Conservation (phyloP, 2,329 filamentous ascomycete genomes). For the Lasiodiplodia sp. region DNA sequence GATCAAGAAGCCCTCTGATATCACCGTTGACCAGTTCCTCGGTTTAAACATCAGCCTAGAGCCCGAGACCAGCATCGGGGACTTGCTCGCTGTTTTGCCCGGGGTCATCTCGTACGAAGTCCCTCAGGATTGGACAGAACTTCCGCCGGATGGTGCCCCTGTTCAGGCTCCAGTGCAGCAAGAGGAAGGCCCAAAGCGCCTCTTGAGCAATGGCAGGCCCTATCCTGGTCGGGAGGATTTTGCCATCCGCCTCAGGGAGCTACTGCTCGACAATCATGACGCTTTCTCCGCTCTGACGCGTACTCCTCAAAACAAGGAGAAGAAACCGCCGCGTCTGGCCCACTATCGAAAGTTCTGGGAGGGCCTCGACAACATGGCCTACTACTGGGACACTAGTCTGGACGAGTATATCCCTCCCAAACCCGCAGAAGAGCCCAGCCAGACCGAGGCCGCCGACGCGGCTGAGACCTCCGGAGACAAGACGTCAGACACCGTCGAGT, state of each 20-base stretch:
- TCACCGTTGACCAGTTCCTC: conserved; percentile 48
- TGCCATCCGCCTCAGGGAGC: conserved; percentile 57
- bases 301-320: conserved; percentile 52
- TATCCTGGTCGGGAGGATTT: conserved; percentile 59
- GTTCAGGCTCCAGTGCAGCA: conserved; percentile 30
- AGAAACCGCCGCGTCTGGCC: conserved; percentile 58
- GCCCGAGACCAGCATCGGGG: conserved; percentile 47
- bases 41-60: conserved; percentile 53
- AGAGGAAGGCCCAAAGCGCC: conserved; percentile 37
- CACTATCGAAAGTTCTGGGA: conserved; percentile 68
- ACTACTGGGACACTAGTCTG: conserved; percentile 68
- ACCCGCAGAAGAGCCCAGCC: conserved; percentile 28
- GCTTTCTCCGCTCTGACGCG: conserved; percentile 64
- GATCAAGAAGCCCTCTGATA: conserved; percentile 51
- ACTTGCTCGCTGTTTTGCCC: conserved; percentile 46
- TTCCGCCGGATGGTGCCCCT: conserved; percentile 41
- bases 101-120: conserved; percentile 49
- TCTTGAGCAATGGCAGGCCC: conserved; percentile 58
- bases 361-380: conserved; percentile 64
- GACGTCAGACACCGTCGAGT: conserved; percentile 1
- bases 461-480: neutral
- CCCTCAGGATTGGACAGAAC: conserved; percentile 43
- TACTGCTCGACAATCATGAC: conserved; percentile 63
- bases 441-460: conserved; percentile 34
- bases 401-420: conserved; percentile 60